Conservation (phyloP, 495 filamentous ascomycete genomes). For the Eremomyces bilateralis region DNA sequence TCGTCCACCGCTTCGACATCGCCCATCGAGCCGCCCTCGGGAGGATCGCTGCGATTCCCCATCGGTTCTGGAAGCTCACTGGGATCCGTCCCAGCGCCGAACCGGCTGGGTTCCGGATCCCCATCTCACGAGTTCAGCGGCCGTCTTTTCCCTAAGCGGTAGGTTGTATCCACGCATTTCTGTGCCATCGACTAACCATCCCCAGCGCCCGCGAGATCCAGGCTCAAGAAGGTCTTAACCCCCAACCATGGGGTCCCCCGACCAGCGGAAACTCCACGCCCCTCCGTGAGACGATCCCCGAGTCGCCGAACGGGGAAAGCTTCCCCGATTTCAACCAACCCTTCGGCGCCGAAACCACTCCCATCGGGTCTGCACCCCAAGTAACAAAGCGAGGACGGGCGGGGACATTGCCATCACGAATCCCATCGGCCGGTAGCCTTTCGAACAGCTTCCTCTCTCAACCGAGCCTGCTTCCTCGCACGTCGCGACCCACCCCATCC, state of each 20-base stretch:
- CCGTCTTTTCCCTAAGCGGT: conserved; percentile 83
- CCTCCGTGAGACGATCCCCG: conserved; percentile 87
- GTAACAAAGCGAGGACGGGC: conserved; percentile 59
- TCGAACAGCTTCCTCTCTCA: too few species aligned
- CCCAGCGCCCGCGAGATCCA: conserved; percentile 83
- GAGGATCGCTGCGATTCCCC: conserved; percentile 45
- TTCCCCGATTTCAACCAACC: conserved; percentile 73
- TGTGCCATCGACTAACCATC: conserved; percentile 12
- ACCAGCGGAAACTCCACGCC: conserved; percentile 92
- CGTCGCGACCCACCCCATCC: conserved; percentile 72
- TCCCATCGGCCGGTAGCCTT: too few species aligned
- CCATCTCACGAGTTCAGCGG: conserved; percentile 77
- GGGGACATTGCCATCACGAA: conserved; percentile 83
- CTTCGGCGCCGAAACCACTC: conserved; percentile 2
- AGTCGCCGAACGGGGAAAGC: conserved; percentile 83
- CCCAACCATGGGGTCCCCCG: conserved; percentile 84
- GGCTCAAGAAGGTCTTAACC: conserved; percentile 75
- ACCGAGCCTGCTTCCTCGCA: conserved; percentile 54
- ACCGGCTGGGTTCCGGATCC: conserved; percentile 82
- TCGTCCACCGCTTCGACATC: conserved; percentile 76
- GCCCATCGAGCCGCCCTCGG: conserved; percentile 57
- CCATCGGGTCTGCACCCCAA: conserved; percentile 17
- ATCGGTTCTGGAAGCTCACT: conserved; percentile 47
- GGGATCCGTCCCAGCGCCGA: conserved; percentile 42
- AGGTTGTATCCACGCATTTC: too few species aligned